Base-by-base conservation (phyloP, 2,329 filamentous ascomycete genomes). In the Phyllosticta ampelicida region DNA sequence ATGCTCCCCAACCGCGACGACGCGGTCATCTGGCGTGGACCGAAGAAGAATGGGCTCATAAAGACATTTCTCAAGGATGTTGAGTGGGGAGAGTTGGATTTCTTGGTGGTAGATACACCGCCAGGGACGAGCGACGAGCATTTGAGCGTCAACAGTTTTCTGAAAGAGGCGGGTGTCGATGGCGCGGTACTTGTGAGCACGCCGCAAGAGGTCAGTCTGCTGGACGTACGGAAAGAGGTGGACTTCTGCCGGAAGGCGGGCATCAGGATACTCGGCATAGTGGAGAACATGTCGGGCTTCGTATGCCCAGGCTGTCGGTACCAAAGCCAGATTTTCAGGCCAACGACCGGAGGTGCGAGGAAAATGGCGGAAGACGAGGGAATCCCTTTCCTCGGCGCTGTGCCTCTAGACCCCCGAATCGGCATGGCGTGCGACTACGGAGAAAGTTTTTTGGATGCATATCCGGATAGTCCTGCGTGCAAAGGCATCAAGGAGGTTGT, bases 11-110 rank as follows among this genome's bases (percentile, higher is more conserved):
- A 89, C 67, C 81, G 89, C 52, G 92, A 99, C 71, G 91, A 96
- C 68, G 94, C 94, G 3, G 86, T 99, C 48, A 99, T 99, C 64
- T 99, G 94, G 94, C 83, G 94, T 54, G 94, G 94, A 0, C 87
- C 94, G 2, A 99, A 99, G 81, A 99, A 99, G 81, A 99, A 97
- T 67, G 94, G 94, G 0, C 75, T 99, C 59, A 97, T 99, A 70
- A 99, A 99, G 77, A 89, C 95, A 71, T 99, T 99, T 66, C 75
- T 99, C 55, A 96, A 95, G 77, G 95, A 99, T 68, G 94, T 99
- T 6, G 90, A 95, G 69, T 99, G 95, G 94, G 94, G 94, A 9
- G 88, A 95, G 61, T 77, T 97, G 72, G 94, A 99, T 68, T 95
- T 92, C 64, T 70, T 99, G 60, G 80, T 99, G 55, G 90, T 97